phyloP scores from a whole-genome alignment of 2,329 filamentous ascomycete genomes.

The Knufia fluminis region DNA sequence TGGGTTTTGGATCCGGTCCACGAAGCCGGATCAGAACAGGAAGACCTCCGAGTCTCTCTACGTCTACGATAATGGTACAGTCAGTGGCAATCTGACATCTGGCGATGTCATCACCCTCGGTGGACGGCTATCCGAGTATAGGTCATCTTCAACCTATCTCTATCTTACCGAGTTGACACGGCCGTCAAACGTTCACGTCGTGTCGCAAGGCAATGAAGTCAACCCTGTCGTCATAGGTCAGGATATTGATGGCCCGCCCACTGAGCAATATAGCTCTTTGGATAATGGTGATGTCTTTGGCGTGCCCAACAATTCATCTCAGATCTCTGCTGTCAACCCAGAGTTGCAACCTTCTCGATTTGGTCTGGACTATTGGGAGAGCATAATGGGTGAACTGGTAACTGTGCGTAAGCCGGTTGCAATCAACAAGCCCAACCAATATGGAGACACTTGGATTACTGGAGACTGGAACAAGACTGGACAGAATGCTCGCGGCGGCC shows the following conservation, averaged over 20 bases:
- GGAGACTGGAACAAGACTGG: slow-evolving; percentile 57
- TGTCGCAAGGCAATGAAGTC: slow-evolving; percentile 47
- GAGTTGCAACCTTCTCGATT: slow-evolving; percentile 51
- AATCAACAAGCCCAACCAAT: slow-evolving; percentile 52
- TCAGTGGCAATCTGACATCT: slow-evolving; percentile 45
- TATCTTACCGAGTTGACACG: slow-evolving; percentile 55
- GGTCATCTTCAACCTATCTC: slow-evolving; percentile 48
- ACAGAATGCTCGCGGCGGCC: slow-evolving; percentile 51
- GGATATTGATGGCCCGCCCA: slow-evolving; percentile 47
- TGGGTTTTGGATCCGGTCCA: slow-evolving; percentile 58
- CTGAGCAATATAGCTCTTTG: slow-evolving; percentile 50
- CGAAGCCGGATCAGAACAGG: slow-evolving; percentile 45
- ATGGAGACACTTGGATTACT: slow-evolving; percentile 60
- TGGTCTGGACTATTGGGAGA: slow-evolving; percentile 68
- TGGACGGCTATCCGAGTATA: slow-evolving; percentile 52
- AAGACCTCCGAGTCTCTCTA: slow-evolving; percentile 58
- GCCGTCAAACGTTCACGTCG: slow-evolving; percentile 45
- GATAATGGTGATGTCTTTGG: slow-evolving; percentile 58
- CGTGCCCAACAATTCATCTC: slow-evolving; percentile 52
- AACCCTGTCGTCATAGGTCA: slow-evolving; percentile 54
- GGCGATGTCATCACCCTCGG: slow-evolving; percentile 53
- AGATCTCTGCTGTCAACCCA: slow-evolving; percentile 52
- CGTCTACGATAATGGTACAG: slow-evolving; percentile 46
- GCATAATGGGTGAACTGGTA: slow-evolving; percentile 57
- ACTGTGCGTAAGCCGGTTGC: slow-evolving; percentile 50